Base-by-base conservation (phyloP, 2,329 filamentous ascomycete genomes). In the Metarhizium album region DNA sequence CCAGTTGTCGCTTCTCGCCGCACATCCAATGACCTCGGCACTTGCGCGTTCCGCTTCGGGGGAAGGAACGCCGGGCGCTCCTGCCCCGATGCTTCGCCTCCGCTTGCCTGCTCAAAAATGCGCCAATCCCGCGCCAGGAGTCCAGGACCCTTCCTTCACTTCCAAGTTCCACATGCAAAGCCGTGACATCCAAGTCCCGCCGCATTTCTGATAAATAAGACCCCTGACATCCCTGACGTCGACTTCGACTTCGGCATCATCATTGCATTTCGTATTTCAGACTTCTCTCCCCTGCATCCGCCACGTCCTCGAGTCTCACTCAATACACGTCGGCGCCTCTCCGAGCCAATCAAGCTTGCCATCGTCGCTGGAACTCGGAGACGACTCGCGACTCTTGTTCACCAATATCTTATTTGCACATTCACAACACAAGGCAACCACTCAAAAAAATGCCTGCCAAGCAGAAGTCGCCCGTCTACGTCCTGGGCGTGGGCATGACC, bases 401-500 rank as follows among this genome's bases (percentile, higher is more conserved):
- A 46, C 31, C 24, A 23, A 24, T 18, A 43, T 22, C n/a, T n/a
- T n/a, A n/a, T n/a, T n/a, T n/a, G 24, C 9, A 24, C 16, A 24
- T 1, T 6, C 40, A 43, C 18, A 24, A 45, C 8, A 14, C 43
- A 27, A 6, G 13, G 29, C 46, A 49, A 46, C n/a, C 38, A 46
- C 49, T 45, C 43, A 2, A 48, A 57, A 66, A 52, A 52, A 79
- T 79, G 76, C 66, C 73, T 46, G 68, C 68, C 61, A 73, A 73
- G 57, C 65, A 70, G 59, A 76, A 75, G 60, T 68, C 73, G 49
- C 74, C 76, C 53, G 74, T 74, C 75, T 97, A 97, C 76, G 87
- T 97, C 65, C 82, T 97, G 54, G 91, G 91, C 74, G 93, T 97
- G 60, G 91, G 91, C 73, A 93, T 97, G 88, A 97, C 91, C 72